Percentiles rank a stretch among this genome's conserved stretches.
Evolutionary conservation across 2,329 filamentous ascomycete genomes (phyloP).

Genomic region (Penicillium paneum): DNA sequence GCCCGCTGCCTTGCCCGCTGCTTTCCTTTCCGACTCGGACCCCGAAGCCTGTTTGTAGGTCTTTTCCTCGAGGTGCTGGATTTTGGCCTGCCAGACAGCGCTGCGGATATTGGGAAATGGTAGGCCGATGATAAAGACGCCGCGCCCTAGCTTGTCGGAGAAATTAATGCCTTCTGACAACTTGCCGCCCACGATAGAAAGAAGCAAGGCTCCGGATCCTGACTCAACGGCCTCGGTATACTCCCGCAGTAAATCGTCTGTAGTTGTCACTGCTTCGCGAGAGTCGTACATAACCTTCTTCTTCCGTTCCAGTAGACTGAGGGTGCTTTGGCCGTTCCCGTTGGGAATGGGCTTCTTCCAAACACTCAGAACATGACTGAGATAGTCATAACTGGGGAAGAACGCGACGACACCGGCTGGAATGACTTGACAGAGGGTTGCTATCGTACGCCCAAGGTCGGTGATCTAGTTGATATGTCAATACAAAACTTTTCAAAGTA

Average conservation of each 20-base stretch:
- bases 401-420: constrained; percentile 91
- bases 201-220: constrained; percentile 69
- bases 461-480: constrained; percentile 47
- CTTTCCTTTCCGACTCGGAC: constrained; percentile 29
- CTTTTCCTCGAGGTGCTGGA: constrained; percentile 75
- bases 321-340: constrained; percentile 27
- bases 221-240: constrained; percentile 68
- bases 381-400: constrained; percentile 91
- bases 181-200: constrained; percentile 90
- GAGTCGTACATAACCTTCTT: constrained; percentile 54
- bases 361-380: constrained; percentile 65
- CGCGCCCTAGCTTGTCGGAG: constrained; percentile 81
- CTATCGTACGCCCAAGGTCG: constrained; percentile 70
- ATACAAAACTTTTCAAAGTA: neutral
- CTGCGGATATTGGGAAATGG: constrained; percentile 89
- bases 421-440: constrained; percentile 68
- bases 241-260: constrained; percentile 67
- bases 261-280: constrained; percentile 43
- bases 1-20: constrained; percentile 51
- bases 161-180: constrained; percentile 99
- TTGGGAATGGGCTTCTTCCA: constrained; percentile 53
- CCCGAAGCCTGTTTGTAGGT: constrained; percentile 35
- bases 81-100: constrained; percentile 88
- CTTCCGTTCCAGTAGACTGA: constrained; percentile 33
- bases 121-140: constrained; percentile 85